Evolutionary conservation across 2,329 filamentous ascomycete species (phyloP), one percentile per base, ranked within the genome.

Genomic region (Fusarium cicatricum): DNA sequence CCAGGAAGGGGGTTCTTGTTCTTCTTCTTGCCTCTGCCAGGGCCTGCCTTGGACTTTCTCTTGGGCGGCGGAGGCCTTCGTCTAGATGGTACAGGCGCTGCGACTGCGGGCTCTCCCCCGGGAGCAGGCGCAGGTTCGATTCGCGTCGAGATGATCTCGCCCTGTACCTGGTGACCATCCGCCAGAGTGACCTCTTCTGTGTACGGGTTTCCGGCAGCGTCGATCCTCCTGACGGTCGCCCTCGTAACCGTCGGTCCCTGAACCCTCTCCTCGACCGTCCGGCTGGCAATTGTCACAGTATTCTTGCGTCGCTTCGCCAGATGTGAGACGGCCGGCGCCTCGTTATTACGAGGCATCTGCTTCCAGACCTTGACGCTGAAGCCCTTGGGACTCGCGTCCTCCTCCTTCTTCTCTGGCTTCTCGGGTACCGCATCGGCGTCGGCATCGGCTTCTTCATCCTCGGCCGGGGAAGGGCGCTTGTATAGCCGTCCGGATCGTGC

Each of bases 101-200:
- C 63, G 4, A 56, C 83, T 77, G 64, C 84, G 72, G 62, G 82
- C 76, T 81, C 89, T n/a, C 83, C 81, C 1, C 81, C 80, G 16
- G 49, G 28, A 26, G 16, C 47, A 16, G 56, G 60, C 3, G 82
- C 81, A 0, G 80, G 75, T 31, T 86, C 79, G 14, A 85, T 77
- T 7, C 81, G 81, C 2, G 83, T 85, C 0, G 84, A 81, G 54
- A 91, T 85, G 44, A 97, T 88, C 71, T 97, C 92, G 52, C 92
- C 92, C 60, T 94, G 90, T 1, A 96, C 83, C 5, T 80, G 79
- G 71, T 95, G 90, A 1, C 92, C 92, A 52, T 94, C 90, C 5
- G 87, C 85, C 4, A 96, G 83, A 16, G 91, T 90, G 8, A 95
- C 87, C 68, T 96, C 91, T 72, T 95, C 92, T 2, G 94, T 88